Percentiles rank a stretch among this genome's conserved stretches.
phyloP scores from a whole-genome alignment of 2,329 filamentous ascomycete genomes.

The Xenosphaeropsis pyriputrescens region DNA sequence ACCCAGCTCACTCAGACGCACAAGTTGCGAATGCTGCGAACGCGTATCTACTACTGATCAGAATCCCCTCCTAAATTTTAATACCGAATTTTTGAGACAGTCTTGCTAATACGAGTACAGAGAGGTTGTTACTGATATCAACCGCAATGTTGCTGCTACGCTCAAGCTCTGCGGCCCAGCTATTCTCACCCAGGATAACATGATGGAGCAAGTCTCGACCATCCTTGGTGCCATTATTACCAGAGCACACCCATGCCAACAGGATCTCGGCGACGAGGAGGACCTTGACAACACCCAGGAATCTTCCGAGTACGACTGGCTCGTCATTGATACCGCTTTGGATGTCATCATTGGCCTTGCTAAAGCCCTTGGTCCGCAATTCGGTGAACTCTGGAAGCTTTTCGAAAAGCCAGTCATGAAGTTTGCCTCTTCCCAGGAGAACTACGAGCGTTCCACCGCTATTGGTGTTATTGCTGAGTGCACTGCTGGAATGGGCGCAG shows the following conservation, averaged over 20 bases:
- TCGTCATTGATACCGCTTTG: slow-evolving; percentile 85
- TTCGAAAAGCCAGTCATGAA: slow-evolving; percentile 87
- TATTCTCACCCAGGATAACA: slow-evolving; percentile 58
- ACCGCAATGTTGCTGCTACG: slow-evolving; percentile 80
- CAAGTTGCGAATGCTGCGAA: slow-evolving; percentile 79
- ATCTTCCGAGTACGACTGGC: slow-evolving; percentile 94
- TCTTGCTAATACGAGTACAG: slow-evolving; percentile 27
- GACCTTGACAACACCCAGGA: slow-evolving; percentile 59
- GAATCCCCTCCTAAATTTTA: slow-evolving; percentile 10
- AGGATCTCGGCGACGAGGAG: slow-evolving; percentile 71
- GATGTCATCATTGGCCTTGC: slow-evolving; percentile 81
- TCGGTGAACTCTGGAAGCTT: slow-evolving; percentile 84
- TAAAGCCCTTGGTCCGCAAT: slow-evolving; percentile 65
- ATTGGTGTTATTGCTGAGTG: slow-evolving; percentile 89
- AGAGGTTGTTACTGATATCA: slow-evolving; percentile 84
- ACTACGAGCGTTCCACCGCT: slow-evolving; percentile 76
- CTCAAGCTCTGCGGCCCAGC: slow-evolving; percentile 85
- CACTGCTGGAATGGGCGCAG: slow-evolving; percentile 66
- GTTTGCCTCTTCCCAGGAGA: slow-evolving; percentile 73
- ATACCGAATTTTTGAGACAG: slow-evolving; percentile 3
- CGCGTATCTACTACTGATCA: slow-evolving; percentile 43
- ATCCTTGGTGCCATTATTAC: slow-evolving; percentile 69
- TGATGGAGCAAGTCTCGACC: slow-evolving; percentile 63
- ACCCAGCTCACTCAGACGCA: slow-evolving; percentile 99
- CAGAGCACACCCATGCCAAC: slow-evolving; percentile 83